Base-by-base conservation (phyloP, 306 rosid species). In the Bauhinia variegata region DNA sequence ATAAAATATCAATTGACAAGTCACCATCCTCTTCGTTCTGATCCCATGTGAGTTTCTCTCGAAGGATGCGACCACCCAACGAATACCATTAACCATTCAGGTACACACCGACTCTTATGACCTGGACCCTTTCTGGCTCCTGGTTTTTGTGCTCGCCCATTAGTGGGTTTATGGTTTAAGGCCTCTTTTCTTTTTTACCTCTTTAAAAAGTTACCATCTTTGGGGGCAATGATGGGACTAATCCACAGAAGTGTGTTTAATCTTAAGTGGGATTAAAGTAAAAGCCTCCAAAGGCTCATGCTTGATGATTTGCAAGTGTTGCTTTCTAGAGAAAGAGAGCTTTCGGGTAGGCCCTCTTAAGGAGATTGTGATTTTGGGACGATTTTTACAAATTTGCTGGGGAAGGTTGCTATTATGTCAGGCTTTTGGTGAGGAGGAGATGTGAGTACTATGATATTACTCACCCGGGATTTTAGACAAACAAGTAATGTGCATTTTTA, bases 21-120 rank as follows among this genome's bases (percentile, higher is more conserved):
- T 82, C 88, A 63, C 70, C 70, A 65, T 80, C 73, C 72, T 54
- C 73, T 55, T 78, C 57, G 68, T 73, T 79, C 77, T 70, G 83
- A 77, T 83, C 85, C 87, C 98, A 87, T 87, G 95, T 87, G 98
- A 89, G 64, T 28, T 15, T 72, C 74, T 74, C 92, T 85, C 67
- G 85, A 80, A 68, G 77, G 67, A 60, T 56, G 91, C 68, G 80
- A 63, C 79, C 80, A 39, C 50, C 78, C 83, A 66, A 75, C 85
- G 80, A 82, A 57, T 11, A 28, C 65, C 78, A 77, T 65, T 60
- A 70, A 81, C 83, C 75, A 78, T 73, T 28, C 58, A 72, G 73
- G 55, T n/a, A 44, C 74, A 73, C 70, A 69, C 82, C 54, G 38
- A 34, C 67, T n/a, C 34, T 79, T 62, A 57, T 56, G 15, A 32